Base-by-base conservation (phyloP, 371 early-diverging fungal genomes). In the Phascolomyces articulosus region DNA sequence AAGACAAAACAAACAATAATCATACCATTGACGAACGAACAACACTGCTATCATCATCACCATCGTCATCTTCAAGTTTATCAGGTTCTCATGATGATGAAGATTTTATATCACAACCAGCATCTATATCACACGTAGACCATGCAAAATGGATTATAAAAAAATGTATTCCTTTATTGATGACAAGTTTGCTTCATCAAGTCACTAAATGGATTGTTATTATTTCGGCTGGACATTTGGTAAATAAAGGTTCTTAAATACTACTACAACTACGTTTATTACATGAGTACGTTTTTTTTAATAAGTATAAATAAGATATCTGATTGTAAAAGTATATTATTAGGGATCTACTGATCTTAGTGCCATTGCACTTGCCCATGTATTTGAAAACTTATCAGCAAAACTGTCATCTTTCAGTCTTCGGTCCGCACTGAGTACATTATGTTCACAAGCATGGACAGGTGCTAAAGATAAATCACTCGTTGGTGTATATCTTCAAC, bases 361-460 rank as follows among this genome's bases (percentile, higher is more conserved):
- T 15, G 20, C 51, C 1, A 51, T 51, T 23, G 51, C 51, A 24
- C 21, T 51, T 20, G 51, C 51, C 3, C 51, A 51, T 51, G 26
- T 51, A 10, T 51, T 51, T 51, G 51, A 51, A 51, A 51, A 51
- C 15, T 3, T 51, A n/a, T 51, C 51, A 24, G 4, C 51, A 6
- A 51, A 51, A 24, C 15, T 51, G 21, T 10, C 26, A 4, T 0
- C 51, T 23, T 51, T 21, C 23, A 51, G 51, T 51, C 15, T 51
- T 9, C 21, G 51, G 15, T 23, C 21, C 7, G 51, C 91, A 0
- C 75, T 95, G 40, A 94, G 93, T 67, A 93, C 94, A 2, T 78
- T 96, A 18, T 94, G 94, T 66, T 90, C 93, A 18, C 95, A 96
- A 77, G 87, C 94, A 10, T 93, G 84, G 77, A 95, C 95, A 1